Evolutionary conservation across 352 stramenopile genomes (phyloP).

Genomic region (Phytopythium boreale): DNA sequence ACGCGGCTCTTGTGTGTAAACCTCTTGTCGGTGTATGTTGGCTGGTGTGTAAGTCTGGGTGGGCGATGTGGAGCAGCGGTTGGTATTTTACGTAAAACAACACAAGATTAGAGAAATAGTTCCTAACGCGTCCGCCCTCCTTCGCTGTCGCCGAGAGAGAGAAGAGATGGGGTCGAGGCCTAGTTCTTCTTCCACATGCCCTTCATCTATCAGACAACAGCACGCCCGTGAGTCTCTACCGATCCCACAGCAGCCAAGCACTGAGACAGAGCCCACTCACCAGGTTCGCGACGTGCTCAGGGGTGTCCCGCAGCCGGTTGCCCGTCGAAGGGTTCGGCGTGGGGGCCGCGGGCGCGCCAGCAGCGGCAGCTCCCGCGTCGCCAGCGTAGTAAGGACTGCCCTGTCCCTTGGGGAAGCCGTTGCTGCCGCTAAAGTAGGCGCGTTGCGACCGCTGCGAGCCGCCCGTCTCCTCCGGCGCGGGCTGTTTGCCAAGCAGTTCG

Average conservation of each 20-base stretch:
- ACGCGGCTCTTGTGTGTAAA: background rate
- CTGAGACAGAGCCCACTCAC: conserved; percentile 18
- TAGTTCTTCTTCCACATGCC: conserved; percentile 86
- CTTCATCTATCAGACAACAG: conserved; percentile 50
- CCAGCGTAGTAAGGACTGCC: conserved; percentile 33
- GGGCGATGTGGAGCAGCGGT: background rate
- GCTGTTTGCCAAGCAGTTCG: conserved; percentile 32
- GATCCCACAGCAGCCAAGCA: background rate
- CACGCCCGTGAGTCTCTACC: background rate
- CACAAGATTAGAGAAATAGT: conserved; percentile 17
- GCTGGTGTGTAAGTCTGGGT: background rate
- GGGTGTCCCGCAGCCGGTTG: conserved; percentile 32
- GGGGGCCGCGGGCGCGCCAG: conserved; percentile 20
- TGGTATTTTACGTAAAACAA: conserved; percentile 24
- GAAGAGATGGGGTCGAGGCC: conserved; percentile 4
- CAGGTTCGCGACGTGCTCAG: conserved; percentile 49
- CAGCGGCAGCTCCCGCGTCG: conserved; percentile 17
- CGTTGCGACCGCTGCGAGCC: conserved; percentile 28
- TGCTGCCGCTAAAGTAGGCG: conserved; percentile 14
- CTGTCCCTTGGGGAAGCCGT: conserved; percentile 35
- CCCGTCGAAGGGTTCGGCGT: conserved; percentile 24
- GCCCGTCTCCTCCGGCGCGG: conserved; percentile 22
- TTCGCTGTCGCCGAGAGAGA: conserved; percentile 6
- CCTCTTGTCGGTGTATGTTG: background rate
- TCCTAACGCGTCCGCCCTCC: conserved; percentile 10